Evolutionary conservation across 2,329 filamentous ascomycete species (phyloP).

Genomic region (Neobulgaria alba): DNA sequence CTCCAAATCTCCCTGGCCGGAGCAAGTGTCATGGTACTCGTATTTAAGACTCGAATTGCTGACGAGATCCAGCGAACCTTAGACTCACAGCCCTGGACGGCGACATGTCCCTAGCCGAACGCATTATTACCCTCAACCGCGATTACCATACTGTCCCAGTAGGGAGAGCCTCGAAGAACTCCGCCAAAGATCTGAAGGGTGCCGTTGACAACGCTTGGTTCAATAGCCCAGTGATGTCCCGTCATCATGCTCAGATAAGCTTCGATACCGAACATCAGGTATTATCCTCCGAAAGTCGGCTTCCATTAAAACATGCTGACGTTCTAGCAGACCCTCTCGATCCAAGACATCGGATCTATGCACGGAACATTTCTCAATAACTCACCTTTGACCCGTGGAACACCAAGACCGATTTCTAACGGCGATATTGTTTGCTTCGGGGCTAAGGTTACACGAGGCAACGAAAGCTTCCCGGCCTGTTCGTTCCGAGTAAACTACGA

Average conservation of each 20-base stretch:
- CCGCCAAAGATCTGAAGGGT: conserved; percentile 36
- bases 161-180: conserved; percentile 39
- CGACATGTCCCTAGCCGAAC: conserved; percentile 12
- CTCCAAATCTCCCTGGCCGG: background rate
- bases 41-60: background rate
- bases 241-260: conserved; percentile 51
- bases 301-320: too few species aligned
- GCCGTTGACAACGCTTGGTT: conserved; percentile 54
- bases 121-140: conserved; percentile 18
- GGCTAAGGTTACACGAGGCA: conserved; percentile 38
- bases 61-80: conserved; percentile 13
- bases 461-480: conserved; percentile 31
- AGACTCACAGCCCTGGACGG: conserved; percentile 18
- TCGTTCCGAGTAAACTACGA: conserved; percentile 21
- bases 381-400: conserved; percentile 29
- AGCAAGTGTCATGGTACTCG: background rate
- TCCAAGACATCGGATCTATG: conserved; percentile 50
- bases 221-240: conserved; percentile 63
- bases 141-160: conserved; percentile 22
- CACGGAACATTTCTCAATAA: conserved; percentile 52
- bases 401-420: conserved; percentile 26
- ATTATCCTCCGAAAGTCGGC: too few species aligned
- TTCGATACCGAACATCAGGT: conserved; percentile 39
- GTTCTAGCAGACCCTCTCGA: conserved; percentile 31
- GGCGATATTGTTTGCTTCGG: conserved; percentile 39